Conservation (phyloP, 148 eudicot species). For the Vaccinium vitisidaea region DNA sequence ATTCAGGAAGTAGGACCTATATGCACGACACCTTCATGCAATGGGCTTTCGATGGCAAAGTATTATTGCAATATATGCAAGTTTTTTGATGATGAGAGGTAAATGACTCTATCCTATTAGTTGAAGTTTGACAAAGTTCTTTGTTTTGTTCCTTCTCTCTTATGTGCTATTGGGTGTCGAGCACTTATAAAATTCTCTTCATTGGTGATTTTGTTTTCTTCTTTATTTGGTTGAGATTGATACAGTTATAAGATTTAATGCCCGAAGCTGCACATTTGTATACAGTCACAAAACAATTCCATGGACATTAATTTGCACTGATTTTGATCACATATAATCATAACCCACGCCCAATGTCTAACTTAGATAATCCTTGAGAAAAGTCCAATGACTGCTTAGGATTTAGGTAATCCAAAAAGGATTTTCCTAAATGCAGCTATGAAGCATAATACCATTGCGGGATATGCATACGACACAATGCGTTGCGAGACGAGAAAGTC, state of each 20-base stretch:
- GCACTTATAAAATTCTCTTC: not conserved
- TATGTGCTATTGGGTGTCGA: not conserved
- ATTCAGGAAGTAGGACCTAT: conserved; percentile 79
- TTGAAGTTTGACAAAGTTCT: not conserved
- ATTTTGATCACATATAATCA: not conserved
- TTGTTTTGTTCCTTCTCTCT: conserved; percentile 2
- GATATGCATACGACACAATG: not conserved
- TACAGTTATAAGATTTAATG: not conserved
- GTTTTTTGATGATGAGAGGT: conserved; percentile 97
- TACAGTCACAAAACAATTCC: not conserved
- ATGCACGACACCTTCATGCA: conserved; percentile 81
- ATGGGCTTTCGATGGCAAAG: conserved; percentile 75
- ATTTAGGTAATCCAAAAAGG: not conserved
- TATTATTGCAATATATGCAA: conserved; percentile 89
- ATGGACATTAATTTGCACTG: not conserved
- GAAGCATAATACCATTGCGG: not conserved
- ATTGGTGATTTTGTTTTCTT: not conserved
- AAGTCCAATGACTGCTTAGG: not conserved
- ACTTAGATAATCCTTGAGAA: not conserved
- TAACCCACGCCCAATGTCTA: not conserved
- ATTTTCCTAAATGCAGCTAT: not conserved
- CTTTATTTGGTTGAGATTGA: not conserved
- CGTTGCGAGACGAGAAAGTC: not conserved
- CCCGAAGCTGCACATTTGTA: conserved; percentile 1
- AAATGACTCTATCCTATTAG: not conserved